Evolutionary conservation across 169 alveolate genomes (phyloP).

Genomic region (Cryptosporidium canis): DNA sequence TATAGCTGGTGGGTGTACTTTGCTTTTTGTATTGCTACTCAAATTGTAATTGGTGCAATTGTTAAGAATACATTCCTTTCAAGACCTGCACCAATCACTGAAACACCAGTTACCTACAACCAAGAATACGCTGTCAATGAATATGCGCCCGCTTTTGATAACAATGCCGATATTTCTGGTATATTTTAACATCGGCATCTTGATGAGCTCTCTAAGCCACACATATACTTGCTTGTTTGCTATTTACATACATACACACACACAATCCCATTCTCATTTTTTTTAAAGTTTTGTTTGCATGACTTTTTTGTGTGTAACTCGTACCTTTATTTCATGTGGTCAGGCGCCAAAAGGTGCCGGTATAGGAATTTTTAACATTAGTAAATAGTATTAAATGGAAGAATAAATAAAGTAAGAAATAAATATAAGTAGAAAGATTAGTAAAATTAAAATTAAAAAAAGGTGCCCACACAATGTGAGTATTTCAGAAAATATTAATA

Average conservation of each 20-base stretch:
- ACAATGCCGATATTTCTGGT: constrained; percentile 32
- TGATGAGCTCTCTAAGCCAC: background rate
- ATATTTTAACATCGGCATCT: background rate
- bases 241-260: background rate
- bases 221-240: too few relatives aligned
- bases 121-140: constrained; percentile 18
- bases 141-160: constrained; percentile 24
- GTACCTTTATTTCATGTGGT: background rate
- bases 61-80: constrained; percentile 42
- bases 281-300: constrained; percentile 1
- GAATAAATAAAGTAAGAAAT: too few relatives aligned
- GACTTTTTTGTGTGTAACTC: constrained; percentile 27
- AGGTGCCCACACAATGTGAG: background rate
- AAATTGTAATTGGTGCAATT: constrained; percentile 53
- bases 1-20: constrained; percentile 63
- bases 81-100: background rate
- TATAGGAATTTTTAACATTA: background rate
- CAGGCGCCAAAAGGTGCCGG: background rate
- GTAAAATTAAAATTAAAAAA: background rate
- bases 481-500: too few relatives aligned
- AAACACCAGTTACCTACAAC: constrained; percentile 15
- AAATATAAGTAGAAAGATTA: background rate
- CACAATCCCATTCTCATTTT: background rate
- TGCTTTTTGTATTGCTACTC: constrained; percentile 18
- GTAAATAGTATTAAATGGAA: background rate